Conservation (phyloP, 768 basidiomycete genomes). For the Postia placenta region DNA sequence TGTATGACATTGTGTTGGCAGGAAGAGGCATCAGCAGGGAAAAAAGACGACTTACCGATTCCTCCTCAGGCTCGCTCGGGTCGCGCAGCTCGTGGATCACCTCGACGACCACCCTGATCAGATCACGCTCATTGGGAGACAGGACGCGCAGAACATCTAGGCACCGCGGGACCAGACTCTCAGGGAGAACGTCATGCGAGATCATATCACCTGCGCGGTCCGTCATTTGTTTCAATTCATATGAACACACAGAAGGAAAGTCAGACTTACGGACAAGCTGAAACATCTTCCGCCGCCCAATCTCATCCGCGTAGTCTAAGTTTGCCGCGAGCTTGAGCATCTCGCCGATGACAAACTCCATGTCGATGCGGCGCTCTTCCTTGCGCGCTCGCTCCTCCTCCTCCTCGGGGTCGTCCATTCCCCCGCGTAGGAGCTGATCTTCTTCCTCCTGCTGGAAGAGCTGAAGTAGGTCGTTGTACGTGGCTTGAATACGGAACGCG, state of each 20-base stretch:
- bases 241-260: too few relatives aligned
- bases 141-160: constrained; percentile 78
- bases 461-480: constrained; percentile 61
- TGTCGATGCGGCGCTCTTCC: constrained; percentile 44
- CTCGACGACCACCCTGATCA: constrained; percentile 86
- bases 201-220: constrained; percentile 70
- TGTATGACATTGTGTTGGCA: not conserved
- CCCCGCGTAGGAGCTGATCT: constrained; percentile 20
- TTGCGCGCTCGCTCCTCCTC: constrained; percentile 31
- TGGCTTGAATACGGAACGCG: constrained; percentile 66
- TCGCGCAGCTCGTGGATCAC: constrained; percentile 78
- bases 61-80: constrained; percentile 35
- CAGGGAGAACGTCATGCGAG: constrained; percentile 61
- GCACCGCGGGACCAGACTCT: constrained; percentile 62
- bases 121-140: constrained; percentile 70
- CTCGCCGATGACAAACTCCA: constrained; percentile 72
- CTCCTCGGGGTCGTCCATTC: constrained; percentile 22
- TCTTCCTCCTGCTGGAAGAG: constrained; percentile 33
- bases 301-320: constrained; percentile 89
- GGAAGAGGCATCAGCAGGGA: too few relatives aligned
- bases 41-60: constrained; percentile 14
- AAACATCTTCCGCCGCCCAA: constrained; percentile 84
- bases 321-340: constrained; percentile 73
- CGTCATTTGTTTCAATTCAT: too few relatives aligned
- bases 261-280: constrained; percentile 71